phyloP scores from a whole-genome alignment of 305 asterid genomes.

The Salvia sclarea region DNA sequence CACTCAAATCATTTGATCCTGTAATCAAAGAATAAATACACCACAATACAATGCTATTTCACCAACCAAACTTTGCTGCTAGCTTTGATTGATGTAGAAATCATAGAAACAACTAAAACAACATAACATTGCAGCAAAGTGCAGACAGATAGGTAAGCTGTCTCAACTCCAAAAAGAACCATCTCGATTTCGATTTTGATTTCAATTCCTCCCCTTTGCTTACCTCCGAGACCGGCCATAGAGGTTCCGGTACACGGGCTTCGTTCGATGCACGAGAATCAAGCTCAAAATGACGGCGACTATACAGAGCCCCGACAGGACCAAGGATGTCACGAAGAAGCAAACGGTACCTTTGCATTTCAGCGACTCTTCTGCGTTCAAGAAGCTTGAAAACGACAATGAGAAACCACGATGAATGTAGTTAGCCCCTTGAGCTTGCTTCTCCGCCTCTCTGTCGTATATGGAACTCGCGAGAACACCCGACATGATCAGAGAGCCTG shows the following conservation, averaged over 20 bases:
- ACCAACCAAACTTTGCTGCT: background rate
- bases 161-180: conserved; percentile 1
- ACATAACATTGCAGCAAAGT: background rate
- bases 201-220: background rate
- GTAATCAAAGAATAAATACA: conserved; percentile 31
- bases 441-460: conserved; percentile 61
- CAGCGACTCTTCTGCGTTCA: conserved; percentile 40
- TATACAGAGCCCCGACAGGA: conserved; percentile 59
- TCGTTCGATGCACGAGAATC: conserved; percentile 61
- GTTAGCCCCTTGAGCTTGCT: conserved; percentile 43
- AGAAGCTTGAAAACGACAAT: conserved; percentile 38
- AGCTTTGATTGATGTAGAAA: conserved; percentile 2
- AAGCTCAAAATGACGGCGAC: conserved; percentile 47
- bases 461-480: conserved; percentile 59
- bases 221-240: conserved; percentile 49
- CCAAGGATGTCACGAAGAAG: conserved; percentile 58
- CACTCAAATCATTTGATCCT: conserved; percentile 31
- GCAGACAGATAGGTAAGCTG: background rate
- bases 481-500: conserved; percentile 56
- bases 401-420: conserved; percentile 19
- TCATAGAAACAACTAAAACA: conserved; percentile 14
- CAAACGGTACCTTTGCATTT: conserved; percentile 57
- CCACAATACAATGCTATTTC: conserved; percentile 18
- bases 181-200: too few species aligned
- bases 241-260: conserved; percentile 49